phyloP scores from a whole-genome alignment of 768 basidiomycete genomes.

The Pholiota conissans region DNA sequence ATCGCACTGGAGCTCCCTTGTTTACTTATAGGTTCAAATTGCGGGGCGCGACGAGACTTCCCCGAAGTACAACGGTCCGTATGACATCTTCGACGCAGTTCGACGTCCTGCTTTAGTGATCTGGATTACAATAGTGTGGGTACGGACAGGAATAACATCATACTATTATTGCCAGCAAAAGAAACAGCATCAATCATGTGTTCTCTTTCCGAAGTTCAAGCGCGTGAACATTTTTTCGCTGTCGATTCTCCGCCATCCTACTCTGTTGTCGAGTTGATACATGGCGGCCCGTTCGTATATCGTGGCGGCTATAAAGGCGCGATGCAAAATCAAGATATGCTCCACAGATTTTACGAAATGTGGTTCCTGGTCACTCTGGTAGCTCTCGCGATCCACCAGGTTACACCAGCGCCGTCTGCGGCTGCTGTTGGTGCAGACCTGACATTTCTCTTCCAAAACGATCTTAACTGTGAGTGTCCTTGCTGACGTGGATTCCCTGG shows the following conservation, averaged over 20 bases:
- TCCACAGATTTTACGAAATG: neutral
- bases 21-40: neutral
- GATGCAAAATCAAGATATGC: neutral
- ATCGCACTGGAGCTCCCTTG: neutral
- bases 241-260: neutral
- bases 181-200: constrained; percentile 2
- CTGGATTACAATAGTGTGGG: neutral
- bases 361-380: constrained; percentile 4
- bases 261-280: neutral
- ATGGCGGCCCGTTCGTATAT: neutral
- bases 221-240: constrained; percentile 1
- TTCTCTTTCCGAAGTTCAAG: constrained; percentile 7
- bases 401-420: constrained; percentile 13
- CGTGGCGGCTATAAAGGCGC: neutral
- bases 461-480: constrained; percentile 28
- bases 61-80: constrained; percentile 1
- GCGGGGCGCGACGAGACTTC: neutral
- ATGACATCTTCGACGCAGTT: neutral
- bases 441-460: constrained; percentile 32
- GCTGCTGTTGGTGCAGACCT: constrained; percentile 22
- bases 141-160: neutral
- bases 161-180: neutral
- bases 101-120: neutral
- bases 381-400: constrained; percentile 3
- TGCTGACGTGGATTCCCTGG: neutral